Conservation (phyloP, 2,329 filamentous ascomycete species). For the Sclerotinia nivalis region DNA sequence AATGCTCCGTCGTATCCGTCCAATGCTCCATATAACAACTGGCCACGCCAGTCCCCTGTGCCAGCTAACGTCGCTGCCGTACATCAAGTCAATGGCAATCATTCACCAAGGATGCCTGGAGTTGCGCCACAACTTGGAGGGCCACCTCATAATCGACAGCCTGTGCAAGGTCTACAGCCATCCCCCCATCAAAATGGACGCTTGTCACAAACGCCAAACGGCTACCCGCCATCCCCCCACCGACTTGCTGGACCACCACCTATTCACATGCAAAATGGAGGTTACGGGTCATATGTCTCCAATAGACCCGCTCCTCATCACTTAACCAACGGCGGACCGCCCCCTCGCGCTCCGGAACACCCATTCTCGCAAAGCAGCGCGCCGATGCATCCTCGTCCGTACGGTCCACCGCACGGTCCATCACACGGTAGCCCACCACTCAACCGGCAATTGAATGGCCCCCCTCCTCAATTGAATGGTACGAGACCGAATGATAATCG, state of each 20-base stretch:
- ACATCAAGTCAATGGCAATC: slow-evolving; percentile 52
- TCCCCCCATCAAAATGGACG: slow-evolving; percentile 49
- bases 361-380: slow-evolving; percentile 49
- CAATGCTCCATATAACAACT: slow-evolving; percentile 47
- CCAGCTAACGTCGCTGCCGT: slow-evolving; percentile 47
- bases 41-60: slow-evolving; percentile 53
- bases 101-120: slow-evolving; percentile 39
- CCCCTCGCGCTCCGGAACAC: slow-evolving; percentile 49
- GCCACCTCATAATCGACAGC: slow-evolving; percentile 33
- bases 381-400: slow-evolving; percentile 48
- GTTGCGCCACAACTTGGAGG: slow-evolving; percentile 31
- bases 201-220: slow-evolving; percentile 48
- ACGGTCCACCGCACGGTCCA: slow-evolving; percentile 32
- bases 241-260: slow-evolving; percentile 30
- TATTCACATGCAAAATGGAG: slow-evolving; percentile 37
- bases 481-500: slow-evolving; percentile 46
- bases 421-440: slow-evolving; percentile 38
- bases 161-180: slow-evolving; percentile 39
- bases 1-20: slow-evolving; percentile 44
- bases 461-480: slow-evolving; percentile 35
- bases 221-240: slow-evolving; percentile 43
- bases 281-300: slow-evolving; percentile 36
- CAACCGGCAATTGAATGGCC: slow-evolving; percentile 36
- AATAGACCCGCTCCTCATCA: slow-evolving; percentile 42
- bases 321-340: slow-evolving; percentile 42